phyloP scores from a whole-genome alignment of 805 yeast species.

The Wickerhamiella alocasiicola region DNA sequence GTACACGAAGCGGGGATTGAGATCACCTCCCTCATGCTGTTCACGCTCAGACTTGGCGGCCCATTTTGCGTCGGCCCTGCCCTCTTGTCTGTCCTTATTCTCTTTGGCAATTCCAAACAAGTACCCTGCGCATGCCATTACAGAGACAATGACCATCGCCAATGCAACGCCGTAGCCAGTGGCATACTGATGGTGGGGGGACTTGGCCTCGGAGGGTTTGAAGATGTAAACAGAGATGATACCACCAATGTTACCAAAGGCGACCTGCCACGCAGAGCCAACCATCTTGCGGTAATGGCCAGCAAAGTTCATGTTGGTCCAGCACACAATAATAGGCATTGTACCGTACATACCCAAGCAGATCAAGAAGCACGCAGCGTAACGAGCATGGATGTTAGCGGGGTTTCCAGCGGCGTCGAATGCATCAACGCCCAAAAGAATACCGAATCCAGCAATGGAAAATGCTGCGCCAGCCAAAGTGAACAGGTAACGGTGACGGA shows the following conservation, averaged over 20 bases:
- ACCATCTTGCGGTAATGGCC: constrained; percentile 52
- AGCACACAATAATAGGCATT: constrained; percentile 58
- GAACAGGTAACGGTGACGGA: constrained; percentile 28
- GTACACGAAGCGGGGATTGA: constrained; percentile 25
- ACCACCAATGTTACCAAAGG: constrained; percentile 66
- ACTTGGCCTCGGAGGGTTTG: constrained; percentile 30
- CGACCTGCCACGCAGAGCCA: constrained; percentile 50
- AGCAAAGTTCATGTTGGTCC: constrained; percentile 50
- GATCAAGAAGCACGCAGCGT: constrained; percentile 51
- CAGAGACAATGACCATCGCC: constrained; percentile 35
- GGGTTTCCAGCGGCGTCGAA: constrained; percentile 22
- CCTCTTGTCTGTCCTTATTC: constrained; percentile 22
- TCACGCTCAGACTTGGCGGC: constrained; percentile 17
- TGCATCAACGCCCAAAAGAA: constrained; percentile 42
- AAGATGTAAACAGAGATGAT: constrained; percentile 50
- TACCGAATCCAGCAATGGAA: constrained; percentile 36
- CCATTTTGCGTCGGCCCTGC: constrained; percentile 21
- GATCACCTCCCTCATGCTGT: constrained; percentile 24
- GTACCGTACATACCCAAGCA: constrained; percentile 49
- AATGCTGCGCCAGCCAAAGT: constrained; percentile 27
- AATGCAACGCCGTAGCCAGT: constrained; percentile 44
- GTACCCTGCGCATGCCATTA: constrained; percentile 30
- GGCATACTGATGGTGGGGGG: constrained; percentile 47
- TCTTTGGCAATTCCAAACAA: constrained; percentile 24
- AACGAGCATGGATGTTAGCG: constrained; percentile 34